Percentiles rank a stretch among this genome's conserved stretches.
Conservation (phyloP, 306 rosid species). For the Boehmeria nivea region DNA sequence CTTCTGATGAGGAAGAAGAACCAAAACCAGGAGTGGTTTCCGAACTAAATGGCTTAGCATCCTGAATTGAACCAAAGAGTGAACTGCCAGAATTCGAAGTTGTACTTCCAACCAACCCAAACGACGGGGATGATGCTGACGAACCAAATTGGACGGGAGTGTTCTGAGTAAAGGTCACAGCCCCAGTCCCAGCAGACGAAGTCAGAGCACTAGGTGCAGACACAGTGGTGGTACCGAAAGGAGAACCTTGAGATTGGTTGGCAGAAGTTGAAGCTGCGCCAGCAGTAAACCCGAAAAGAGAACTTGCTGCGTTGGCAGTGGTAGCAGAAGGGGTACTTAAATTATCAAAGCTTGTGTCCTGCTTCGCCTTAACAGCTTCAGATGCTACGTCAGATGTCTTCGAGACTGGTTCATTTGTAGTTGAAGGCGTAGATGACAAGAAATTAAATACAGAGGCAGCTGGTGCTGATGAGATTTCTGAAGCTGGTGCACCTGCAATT, state of each 20-base stretch:
- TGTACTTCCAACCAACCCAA: constrained; percentile 41
- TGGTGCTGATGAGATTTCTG: constrained; percentile 24
- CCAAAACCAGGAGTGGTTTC: constrained; percentile 32
- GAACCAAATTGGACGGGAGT: constrained; percentile 46
- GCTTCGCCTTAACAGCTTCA: constrained; percentile 33
- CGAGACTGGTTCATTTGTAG: constrained; percentile 12
- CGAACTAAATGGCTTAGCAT: constrained; percentile 30
- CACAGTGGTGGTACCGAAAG: too few relatives aligned
- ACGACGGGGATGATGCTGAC: constrained; percentile 38
- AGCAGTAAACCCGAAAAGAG: constrained; percentile 50
- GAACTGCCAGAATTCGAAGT: constrained; percentile 58
- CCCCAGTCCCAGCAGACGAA: constrained; percentile 39
- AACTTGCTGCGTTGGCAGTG: constrained; percentile 34
- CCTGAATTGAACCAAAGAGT: constrained; percentile 42
- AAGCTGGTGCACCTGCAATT: constrained; percentile 27
- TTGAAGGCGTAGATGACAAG: constrained; percentile 27
- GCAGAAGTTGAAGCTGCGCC: constrained; percentile 35
- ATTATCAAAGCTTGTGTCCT: constrained; percentile 37
- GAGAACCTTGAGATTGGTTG: constrained; percentile 36
- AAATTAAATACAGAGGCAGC: constrained; percentile 41
- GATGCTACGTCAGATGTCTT: constrained; percentile 26
- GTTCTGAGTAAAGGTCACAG: constrained; percentile 43
- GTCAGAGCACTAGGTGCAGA: constrained; percentile 32
- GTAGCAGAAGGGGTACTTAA: constrained; percentile 36
- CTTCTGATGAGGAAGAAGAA: constrained; percentile 43